Evolutionary conservation across 164 flowering plant genomes (phyloP), one percentile per base, ranked within the genome.

Genomic region (Nelumbo lutea): DNA sequence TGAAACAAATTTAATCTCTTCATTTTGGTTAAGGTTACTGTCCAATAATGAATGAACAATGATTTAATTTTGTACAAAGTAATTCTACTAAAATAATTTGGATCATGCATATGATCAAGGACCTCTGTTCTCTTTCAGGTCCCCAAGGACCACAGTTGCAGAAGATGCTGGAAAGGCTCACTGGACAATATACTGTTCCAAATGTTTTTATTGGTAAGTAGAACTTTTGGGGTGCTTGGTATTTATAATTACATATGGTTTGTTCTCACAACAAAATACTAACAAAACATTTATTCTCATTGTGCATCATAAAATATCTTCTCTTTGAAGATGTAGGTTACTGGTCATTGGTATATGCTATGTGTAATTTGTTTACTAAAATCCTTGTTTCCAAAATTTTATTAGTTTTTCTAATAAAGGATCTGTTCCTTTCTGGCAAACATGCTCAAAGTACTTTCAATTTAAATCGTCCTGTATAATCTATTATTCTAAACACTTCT

Each of bases 171-270:
- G 89, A 88, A 74, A 85, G 93, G 79, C 86, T 95, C n/a, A 95
- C 99, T 61, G 97, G 97, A 58, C 99, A 95, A 68, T 82, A 84
- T 68, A 95, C 98, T 15, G 98, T 95, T 39, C 98, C 98, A 7
- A 95, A 91, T 82, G 96, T 95, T 59, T 95, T 95, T 61, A 83
- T 91, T 64, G 98, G 98, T 90, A 71, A 81, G 84, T 61, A 9
- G 9, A 59, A 42, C 46, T 50, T 64, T 52, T 72, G 55, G 46
- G 42, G 63, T 52, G 15, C 65, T 62, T 39, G 4, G 45, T n/a
- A n/a, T 62, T 60, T 52, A 2, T 13, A 13, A 8, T 44, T 41
- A n/a, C 50, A 58, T 47, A 15, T 48, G 42, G 6, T 63, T 27
- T 27, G 27, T 27, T 27, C 27, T 27, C 4, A 27, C 27, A 27